phyloP scores from a whole-genome alignment of 108 stramenopile species.

The Conticribra guillardii region DNA sequence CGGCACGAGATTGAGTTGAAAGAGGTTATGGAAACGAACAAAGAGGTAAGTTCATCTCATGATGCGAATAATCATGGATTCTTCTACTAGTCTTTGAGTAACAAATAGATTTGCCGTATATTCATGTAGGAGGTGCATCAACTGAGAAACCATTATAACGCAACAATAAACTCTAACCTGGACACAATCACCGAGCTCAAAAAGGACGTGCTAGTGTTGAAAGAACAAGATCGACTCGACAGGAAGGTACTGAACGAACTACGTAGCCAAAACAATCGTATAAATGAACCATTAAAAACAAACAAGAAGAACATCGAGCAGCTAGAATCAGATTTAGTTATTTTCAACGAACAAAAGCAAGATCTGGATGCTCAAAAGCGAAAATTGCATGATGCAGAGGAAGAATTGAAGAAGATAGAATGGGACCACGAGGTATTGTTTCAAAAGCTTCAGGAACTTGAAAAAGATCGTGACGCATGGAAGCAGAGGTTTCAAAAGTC shows the following conservation, averaged over 20 bases:
- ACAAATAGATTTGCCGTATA: background rate
- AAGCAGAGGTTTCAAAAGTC: constrained; percentile 33
- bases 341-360: constrained; percentile 26
- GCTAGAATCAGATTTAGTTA: constrained; percentile 19
- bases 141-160: constrained; percentile 23
- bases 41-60: background rate
- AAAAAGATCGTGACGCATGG: constrained; percentile 24
- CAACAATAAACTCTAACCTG: constrained; percentile 33
- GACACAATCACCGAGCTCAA: constrained; percentile 31
- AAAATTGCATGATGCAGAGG: constrained; percentile 24
- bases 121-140: constrained; percentile 14
- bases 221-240: constrained; percentile 40
- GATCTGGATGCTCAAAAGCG: constrained; percentile 31
- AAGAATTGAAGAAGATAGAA: constrained; percentile 44
- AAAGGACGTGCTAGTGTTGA: constrained; percentile 26
- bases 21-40: constrained; percentile 23
- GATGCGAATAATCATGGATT: background rate
- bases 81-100: background rate
- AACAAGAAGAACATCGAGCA: constrained; percentile 15
- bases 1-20: constrained; percentile 26
- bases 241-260: constrained; percentile 21
- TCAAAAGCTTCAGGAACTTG: constrained; percentile 34
- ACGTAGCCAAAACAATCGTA: constrained; percentile 26
- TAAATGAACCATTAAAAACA: constrained; percentile 30
- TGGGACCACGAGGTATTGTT: constrained; percentile 51